Evolutionary conservation across 2,329 filamentous ascomycete genomes (phyloP).

Genomic region (Xylaria sp.): DNA sequence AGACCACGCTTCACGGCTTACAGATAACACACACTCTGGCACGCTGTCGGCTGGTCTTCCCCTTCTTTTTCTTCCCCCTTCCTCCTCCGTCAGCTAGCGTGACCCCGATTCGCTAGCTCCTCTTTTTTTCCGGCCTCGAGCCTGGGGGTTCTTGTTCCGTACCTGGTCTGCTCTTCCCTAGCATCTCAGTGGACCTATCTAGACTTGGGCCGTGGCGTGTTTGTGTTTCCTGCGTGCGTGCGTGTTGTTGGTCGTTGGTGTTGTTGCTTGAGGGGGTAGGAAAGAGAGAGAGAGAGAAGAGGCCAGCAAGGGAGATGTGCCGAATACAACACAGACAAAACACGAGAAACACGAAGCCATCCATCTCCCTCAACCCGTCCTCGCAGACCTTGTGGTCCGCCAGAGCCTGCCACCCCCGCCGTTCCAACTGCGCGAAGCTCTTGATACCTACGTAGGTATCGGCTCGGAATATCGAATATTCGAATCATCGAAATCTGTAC

Average conservation of each 20-base stretch:
- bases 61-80: background rate
- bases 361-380: background rate
- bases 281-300: constrained; percentile 3
- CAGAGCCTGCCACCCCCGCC: constrained; percentile 7
- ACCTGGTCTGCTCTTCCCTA: background rate
- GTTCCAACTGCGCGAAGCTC: constrained; percentile 5
- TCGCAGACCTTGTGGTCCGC: background rate
- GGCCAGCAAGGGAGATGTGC: constrained; percentile 13
- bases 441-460: constrained; percentile 3
- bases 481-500: constrained; percentile 7
- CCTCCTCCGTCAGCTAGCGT: background rate
- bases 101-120: background rate
- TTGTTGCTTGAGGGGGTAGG: constrained; percentile 10
- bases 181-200: background rate
- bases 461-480: constrained; percentile 4
- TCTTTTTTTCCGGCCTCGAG: background rate
- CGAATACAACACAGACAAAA: constrained; percentile 9
- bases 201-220: constrained; percentile 11
- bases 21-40: background rate
- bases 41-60: background rate
- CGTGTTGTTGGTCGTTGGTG: background rate
- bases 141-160: background rate
- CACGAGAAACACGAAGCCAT: constrained; percentile 10
- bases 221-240: constrained; percentile 9
- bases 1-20: no score